Conservation (phyloP, 139 green algal species). For the Cymbomonas tetramitiformis region DNA sequence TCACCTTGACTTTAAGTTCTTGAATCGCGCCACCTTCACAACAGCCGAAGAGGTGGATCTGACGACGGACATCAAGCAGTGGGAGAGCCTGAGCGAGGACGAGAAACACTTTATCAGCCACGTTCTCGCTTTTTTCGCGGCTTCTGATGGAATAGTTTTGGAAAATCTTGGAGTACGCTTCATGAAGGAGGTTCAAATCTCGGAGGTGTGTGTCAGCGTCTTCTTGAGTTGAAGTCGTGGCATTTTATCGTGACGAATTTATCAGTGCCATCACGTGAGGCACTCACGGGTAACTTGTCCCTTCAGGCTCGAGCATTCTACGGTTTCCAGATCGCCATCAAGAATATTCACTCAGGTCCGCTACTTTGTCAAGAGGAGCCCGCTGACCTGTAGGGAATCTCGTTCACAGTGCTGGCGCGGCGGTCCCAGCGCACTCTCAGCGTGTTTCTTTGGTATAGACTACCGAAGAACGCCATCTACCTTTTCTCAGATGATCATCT, state of each 20-base stretch:
- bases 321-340: conserved; percentile 30
- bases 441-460: no score
- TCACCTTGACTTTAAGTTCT: not conserved
- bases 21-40: conserved; percentile 59
- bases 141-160: conserved; percentile 89
- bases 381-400: no score
- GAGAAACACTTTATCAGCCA: conserved; percentile 92
- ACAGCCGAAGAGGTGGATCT: conserved; percentile 90
- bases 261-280: no score
- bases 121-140: conserved; percentile 94
- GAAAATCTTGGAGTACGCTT: conserved; percentile 90
- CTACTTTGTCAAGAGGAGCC: no score
- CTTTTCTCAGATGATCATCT: no score
- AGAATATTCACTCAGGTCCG: conserved; percentile 30
- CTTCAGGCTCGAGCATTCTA: conserved; percentile 29
- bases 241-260: no score
- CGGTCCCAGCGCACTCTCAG: no score
- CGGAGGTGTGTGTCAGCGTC: conserved; percentile 89
- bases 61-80: conserved; percentile 71
- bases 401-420: no score
- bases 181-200: conserved; percentile 84
- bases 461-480: no score
- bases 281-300: no score
- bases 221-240: no score
- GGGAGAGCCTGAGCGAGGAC: conserved; percentile 68